phyloP scores from a whole-genome alignment of 2,329 filamentous ascomycete genomes.

The Myriosclerotinia curreyana region DNA sequence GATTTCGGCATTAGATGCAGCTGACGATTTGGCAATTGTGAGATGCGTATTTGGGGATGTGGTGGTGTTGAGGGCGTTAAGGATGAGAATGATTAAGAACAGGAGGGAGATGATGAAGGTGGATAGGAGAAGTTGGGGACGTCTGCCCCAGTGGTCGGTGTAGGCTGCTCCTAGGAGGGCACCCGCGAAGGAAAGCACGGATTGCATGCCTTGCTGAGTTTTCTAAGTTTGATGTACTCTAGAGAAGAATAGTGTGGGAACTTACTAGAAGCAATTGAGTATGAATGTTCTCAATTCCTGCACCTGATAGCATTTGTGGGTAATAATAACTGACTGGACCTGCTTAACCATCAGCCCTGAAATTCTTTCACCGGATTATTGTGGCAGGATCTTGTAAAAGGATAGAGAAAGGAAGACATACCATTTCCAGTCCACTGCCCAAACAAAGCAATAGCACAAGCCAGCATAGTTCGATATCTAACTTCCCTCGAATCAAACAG shows the following conservation, averaged over 20 bases:
- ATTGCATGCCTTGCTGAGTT: constrained; percentile 41
- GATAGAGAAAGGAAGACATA: constrained; percentile 9
- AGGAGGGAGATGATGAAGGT: constrained; percentile 33
- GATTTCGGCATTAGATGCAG: constrained; percentile 47
- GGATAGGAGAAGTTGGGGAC: constrained; percentile 46
- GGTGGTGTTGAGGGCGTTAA: constrained; percentile 48
- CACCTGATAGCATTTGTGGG: constrained; percentile 30
- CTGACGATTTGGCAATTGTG: constrained; percentile 19
- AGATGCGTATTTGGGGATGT: constrained; percentile 30
- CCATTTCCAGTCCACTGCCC: constrained; percentile 41
- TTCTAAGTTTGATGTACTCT: background rate
- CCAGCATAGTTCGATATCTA: constrained; percentile 36
- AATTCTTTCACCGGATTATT: background rate
- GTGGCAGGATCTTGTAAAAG: background rate
- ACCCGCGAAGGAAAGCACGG: constrained; percentile 41
- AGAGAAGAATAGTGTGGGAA: accelerated
- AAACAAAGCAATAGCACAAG: constrained; percentile 38
- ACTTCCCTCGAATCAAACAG: constrained; percentile 34
- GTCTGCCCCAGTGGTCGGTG: constrained; percentile 36
- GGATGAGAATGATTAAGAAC: constrained; percentile 35
- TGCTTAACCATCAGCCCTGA: background rate
- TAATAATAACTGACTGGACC: constrained; percentile 30
- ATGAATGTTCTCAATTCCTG: constrained; percentile 41
- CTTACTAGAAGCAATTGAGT: constrained; percentile 40
- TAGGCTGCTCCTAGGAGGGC: constrained; percentile 29